Conservation (phyloP, 176 grass and related monocot species). For the Panicum miliaceum region DNA sequence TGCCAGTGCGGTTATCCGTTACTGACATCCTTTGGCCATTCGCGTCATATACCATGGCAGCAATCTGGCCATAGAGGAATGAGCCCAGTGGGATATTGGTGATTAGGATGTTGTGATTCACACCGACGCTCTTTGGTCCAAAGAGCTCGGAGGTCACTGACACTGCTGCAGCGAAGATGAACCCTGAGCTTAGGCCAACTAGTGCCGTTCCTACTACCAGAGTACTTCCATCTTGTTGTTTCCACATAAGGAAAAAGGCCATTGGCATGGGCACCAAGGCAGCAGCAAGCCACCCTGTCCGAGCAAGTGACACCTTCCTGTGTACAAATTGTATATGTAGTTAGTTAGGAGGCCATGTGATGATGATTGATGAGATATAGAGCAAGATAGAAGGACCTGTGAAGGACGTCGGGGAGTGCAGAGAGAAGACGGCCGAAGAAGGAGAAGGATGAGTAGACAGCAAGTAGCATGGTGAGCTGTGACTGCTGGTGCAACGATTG, state of each 20-base stretch:
- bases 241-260: constrained; percentile 78
- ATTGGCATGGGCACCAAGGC: constrained; percentile 73
- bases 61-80: constrained; percentile 85
- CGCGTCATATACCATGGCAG: constrained; percentile 71
- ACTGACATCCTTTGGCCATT: constrained; percentile 51
- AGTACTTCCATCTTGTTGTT: constrained; percentile 37
- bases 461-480: constrained; percentile 67
- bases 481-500: constrained; percentile 71
- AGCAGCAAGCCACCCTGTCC: constrained; percentile 79
- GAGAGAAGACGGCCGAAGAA: constrained; percentile 91
- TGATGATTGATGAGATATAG: neutral
- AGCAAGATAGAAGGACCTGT: constrained; percentile 40
- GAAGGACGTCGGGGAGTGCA: constrained; percentile 72
- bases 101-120: constrained; percentile 98
- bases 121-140: constrained; percentile 70
- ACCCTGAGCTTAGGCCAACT: constrained; percentile 81
- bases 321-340: constrained; percentile 12
- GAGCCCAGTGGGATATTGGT: constrained; percentile 94
- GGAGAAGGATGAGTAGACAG: constrained; percentile 87
- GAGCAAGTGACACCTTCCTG: constrained; percentile 79
- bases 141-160: constrained; percentile 93
- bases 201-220: constrained; percentile 71
- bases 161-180: constrained; percentile 87
- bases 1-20: constrained; percentile 39
- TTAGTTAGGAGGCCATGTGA: constrained; percentile 9